A percentile compares a stretch with the other conserved stretches of the same genome.
Evolutionary conservation across 805 yeast genomes (phyloP).

Genomic region (Metschnikowia lochheadii): DNA sequence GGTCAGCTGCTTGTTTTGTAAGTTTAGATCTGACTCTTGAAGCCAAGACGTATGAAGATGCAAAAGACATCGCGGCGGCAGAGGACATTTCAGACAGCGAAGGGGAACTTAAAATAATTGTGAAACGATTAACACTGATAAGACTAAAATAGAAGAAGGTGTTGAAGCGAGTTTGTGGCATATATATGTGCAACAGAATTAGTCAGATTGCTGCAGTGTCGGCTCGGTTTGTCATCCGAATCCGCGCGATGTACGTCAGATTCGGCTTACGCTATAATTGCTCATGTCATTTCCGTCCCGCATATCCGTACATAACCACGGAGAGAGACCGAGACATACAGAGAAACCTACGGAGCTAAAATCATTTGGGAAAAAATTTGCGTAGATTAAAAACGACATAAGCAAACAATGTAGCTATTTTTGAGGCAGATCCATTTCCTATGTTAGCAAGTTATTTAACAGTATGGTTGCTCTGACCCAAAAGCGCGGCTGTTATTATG

Average conservation of each 20-base stretch:
- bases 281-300: conserved; percentile 2
- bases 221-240: conserved; percentile 3
- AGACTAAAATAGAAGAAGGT: background rate
- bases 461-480: background rate
- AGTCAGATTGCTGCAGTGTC: conserved; percentile 5
- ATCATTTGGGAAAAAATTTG: background rate
- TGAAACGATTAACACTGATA: background rate
- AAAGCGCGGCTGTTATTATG: conserved; percentile 3
- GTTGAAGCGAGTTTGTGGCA: background rate
- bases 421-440: background rate
- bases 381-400: background rate
- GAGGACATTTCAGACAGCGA: conserved; percentile 3
- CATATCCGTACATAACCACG: background rate
- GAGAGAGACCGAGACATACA: background rate
- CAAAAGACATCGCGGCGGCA: conserved; percentile 26
- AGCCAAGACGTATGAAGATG: conserved; percentile 59
- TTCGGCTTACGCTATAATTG: conserved; percentile 4
- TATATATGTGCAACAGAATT: conserved; percentile 4
- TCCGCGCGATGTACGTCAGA: conserved; percentile 1
- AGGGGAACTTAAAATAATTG: background rate
- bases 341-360: too few species aligned
- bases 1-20: conserved; percentile 55
- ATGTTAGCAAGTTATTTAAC: background rate
- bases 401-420: background rate
- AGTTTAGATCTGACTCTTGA: conserved; percentile 61